Evolutionary conservation across 75 land plant genomes (phyloP), one percentile per base, ranked within the genome.

Genomic region (Chamaecyparis obtusa): DNA sequence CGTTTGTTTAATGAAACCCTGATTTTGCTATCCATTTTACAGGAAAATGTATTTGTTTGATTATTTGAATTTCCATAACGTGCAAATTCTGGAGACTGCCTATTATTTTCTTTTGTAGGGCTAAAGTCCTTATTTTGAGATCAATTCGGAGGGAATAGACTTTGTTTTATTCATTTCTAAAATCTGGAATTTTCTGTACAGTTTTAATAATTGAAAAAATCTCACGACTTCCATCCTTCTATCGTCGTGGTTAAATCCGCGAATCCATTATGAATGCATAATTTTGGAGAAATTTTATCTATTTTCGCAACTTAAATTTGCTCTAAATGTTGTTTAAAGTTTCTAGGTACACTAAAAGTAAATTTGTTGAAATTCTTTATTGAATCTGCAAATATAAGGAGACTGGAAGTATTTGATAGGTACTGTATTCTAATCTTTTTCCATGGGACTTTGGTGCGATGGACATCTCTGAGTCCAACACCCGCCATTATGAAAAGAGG

Each of bases 381-480:
- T n/a, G 32, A 69, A 69, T 69, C 32, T 69, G 60, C 19, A 56
- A 13, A 30, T 78, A 17, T 78, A 24, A 35, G 30, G 3, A 33
- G 5, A 78, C 80, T 78, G 35, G 36, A 37, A 78, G 17, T 82
- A 30, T 15, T 39, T 24, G 43, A 82, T 9, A 39, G 41, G 37
- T 41, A 17, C 83, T 35, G 10, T 82, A 9, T 39, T 5, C 30
- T 14, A 41, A 39, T 2, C 3, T 82, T 16, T 84, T 84, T 84
- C 6, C 43, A 60, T 37, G 69, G n/a, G 9, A 35, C 46, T 67
- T 85, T 85, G 37, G 24, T 32, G 74, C 35, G 30, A 90, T 90
- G 93, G 90, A 78, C 86, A 86, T 89, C 44, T 88, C 90, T 86
- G 89, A 89, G 43, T 84, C n/a, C 37, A 60, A 79, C 72, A 71